phyloP scores from a whole-genome alignment of 2,329 filamentous ascomycete genomes.

The Colletotrichum siamense region DNA sequence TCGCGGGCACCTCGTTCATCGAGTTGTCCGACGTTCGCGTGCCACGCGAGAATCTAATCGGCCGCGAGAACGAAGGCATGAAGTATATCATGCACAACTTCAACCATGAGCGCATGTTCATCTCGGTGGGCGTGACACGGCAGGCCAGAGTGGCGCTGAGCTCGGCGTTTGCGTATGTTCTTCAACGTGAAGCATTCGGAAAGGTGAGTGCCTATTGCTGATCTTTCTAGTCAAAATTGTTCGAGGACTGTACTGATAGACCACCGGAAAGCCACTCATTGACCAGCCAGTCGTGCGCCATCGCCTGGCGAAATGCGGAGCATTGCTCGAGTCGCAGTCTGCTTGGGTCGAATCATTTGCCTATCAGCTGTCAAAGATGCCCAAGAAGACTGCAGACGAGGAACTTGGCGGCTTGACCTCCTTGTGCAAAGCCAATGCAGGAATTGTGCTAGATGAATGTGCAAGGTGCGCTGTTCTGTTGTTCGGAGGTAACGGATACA shows the following conservation, averaged over 20 bases:
- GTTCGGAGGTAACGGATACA: constrained; percentile 78
- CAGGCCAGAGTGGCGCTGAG: constrained; percentile 51
- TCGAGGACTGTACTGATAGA: neutral
- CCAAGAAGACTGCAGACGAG: constrained; percentile 62
- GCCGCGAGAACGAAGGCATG: constrained; percentile 74
- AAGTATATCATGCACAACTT: constrained; percentile 80
- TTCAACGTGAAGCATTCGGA: constrained; percentile 44
- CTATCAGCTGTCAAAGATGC: constrained; percentile 71
- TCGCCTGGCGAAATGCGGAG: constrained; percentile 73
- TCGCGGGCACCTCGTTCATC: constrained; percentile 76
- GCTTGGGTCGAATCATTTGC: constrained; percentile 77
- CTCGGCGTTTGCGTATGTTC: constrained; percentile 41
- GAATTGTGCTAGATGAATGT: constrained; percentile 74
- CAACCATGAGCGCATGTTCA: constrained; percentile 77
- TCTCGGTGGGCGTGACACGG: constrained; percentile 68
- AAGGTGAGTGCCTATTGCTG: constrained; percentile 2
- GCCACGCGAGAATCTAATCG: constrained; percentile 73
- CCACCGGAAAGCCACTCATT: constrained; percentile 56
- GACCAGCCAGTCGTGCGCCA: constrained; percentile 78
- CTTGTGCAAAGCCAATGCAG: constrained; percentile 74
- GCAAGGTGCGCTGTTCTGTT: constrained; percentile 72
- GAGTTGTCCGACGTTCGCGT: constrained; percentile 78
- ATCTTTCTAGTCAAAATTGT: fast-evolving
- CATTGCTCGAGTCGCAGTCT: constrained; percentile 71
- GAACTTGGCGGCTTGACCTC: constrained; percentile 76